Evolutionary conservation across 495 filamentous ascomycete genomes (phyloP).

Genomic region (Aspergillus ostianus): DNA sequence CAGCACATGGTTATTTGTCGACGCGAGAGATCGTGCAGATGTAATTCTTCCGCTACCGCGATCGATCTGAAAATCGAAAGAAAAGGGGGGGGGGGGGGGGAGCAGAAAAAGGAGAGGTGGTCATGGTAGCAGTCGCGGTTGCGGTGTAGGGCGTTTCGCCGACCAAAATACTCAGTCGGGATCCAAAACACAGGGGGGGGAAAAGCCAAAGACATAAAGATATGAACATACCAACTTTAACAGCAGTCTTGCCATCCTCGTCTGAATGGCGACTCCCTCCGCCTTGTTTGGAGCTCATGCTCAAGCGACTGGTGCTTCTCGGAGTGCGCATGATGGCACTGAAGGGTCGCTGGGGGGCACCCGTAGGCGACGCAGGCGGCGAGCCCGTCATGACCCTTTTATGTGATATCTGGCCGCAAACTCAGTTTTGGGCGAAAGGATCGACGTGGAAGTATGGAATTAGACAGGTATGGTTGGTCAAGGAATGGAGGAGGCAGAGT

Average conservation of each 20-base stretch:
- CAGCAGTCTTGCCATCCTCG: conserved; percentile 92
- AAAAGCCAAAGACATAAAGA: background rate
- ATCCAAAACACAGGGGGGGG: too few relatives aligned
- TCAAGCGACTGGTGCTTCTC: conserved; percentile 86
- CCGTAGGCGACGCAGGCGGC: conserved; percentile 59
- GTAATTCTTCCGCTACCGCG: background rate
- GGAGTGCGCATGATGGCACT: conserved; percentile 81
- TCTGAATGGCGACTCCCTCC: conserved; percentile 86
- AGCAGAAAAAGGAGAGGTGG: background rate
- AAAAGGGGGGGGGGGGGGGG: background rate
- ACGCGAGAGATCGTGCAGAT: background rate
- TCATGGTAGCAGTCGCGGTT: background rate
- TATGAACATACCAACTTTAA: conserved; percentile 95
- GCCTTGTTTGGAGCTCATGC: conserved; percentile 75
- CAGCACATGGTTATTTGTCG: background rate
- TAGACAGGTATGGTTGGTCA: conserved; percentile 19
- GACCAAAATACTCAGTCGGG: background rate
- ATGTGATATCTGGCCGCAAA: conserved; percentile 10
- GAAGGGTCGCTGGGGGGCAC: conserved; percentile 67
- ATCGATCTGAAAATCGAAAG: background rate
- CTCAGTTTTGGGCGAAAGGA: conserved; percentile 15
- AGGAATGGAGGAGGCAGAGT: conserved; percentile 7
- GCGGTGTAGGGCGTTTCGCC: background rate
- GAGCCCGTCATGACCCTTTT: conserved; percentile 51
- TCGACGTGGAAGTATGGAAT: conserved; percentile 18